Evolutionary conservation across 805 yeast genomes (phyloP).

Genomic region (Lipomyces sp.): DNA sequence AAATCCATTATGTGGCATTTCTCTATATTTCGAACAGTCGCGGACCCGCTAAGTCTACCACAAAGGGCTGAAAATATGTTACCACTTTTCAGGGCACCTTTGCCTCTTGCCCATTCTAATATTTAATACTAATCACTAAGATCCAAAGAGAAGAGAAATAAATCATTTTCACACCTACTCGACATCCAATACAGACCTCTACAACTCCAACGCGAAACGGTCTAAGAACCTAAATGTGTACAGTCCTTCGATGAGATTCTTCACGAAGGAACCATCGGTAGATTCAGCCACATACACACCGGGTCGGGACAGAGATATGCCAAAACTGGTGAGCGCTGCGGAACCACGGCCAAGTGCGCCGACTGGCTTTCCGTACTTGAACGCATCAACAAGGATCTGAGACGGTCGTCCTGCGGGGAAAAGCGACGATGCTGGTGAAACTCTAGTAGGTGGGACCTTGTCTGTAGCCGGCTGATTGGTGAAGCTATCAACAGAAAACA

Average conservation of each 20-base stretch:
- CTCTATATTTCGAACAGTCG: no score
- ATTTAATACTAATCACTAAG: no score
- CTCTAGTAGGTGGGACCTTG: conserved; percentile 5
- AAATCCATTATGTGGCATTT: no score
- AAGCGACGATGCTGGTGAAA: conserved; percentile 3
- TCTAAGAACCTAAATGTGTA: conserved; percentile 13
- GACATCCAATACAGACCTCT: neutral
- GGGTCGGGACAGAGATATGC: conserved; percentile 13
- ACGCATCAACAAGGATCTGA: conserved; percentile 21
- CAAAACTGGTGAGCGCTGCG: conserved; percentile 3
- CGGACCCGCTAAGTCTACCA: no score
- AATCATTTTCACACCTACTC: neutral
- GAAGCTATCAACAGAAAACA: conserved; percentile 11
- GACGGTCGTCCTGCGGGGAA: conserved; percentile 12
- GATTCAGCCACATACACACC: conserved; percentile 12
- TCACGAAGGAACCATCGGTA: conserved; percentile 1
- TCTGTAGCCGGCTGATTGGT: neutral
- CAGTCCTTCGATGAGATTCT: conserved; percentile 3
- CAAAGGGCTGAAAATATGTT: no score
- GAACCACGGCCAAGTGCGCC: conserved; percentile 8
- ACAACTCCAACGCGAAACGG: conserved; percentile 39
- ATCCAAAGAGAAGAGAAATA: no score
- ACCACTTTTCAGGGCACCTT: no score
- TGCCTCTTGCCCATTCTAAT: no score
- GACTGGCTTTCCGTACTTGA: conserved; percentile 17